Evolutionary conservation across 495 filamentous ascomycete species (phyloP), one percentile per base, ranked within the genome.

Genomic region (Penicillium desertorum): DNA sequence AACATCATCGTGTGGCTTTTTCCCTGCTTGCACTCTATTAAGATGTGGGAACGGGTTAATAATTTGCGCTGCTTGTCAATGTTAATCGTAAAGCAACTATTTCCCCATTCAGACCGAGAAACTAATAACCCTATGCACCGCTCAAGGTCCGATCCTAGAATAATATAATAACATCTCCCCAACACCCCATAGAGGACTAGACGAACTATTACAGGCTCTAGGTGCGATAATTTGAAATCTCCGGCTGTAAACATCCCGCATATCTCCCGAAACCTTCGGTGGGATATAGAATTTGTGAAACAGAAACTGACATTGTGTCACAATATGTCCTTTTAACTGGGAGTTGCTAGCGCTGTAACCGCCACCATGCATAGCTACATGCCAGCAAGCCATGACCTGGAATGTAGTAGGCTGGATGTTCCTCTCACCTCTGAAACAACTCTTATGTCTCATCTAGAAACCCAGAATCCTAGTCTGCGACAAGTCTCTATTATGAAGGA

Each of bases 351-450:
- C 50, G 41, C 58, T 45, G 27, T 58, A 58, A 39, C 46, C 57
- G 57, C 57, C 29, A 62, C 29, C 49, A 16, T 62, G 60, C 57
- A 54, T 63, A 58, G 16, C 46, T 60, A 48, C 49, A 60, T 55
- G 44, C 37, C 22, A 61, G 59, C 46, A 47, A 58, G 45, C 50
- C 54, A 60, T 27, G 41, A 36, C n/a, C 19, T 57, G 29, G 12
- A 54, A 45, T 19, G 22, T 20, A 39, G 20, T 41, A 47, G 53
- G 22, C 44, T 55, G n/a, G n/a, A 20, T 27, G 9, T 17, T 46
- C 19, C 16, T 47, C 32, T 19, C 39, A 53, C 16, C 23, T 53
- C 17, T 22, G 17, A 29, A 42, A 6, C 23, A 12, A 17, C 5
- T 14, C 10, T 16, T 6, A 34, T 43, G 51, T 53, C 37, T 53